These are phyloP conservation scores for Dendrobium huoshanense DNA, from an alignment of 106 monocot genomes.

Conservation along the genomic window DNA sequence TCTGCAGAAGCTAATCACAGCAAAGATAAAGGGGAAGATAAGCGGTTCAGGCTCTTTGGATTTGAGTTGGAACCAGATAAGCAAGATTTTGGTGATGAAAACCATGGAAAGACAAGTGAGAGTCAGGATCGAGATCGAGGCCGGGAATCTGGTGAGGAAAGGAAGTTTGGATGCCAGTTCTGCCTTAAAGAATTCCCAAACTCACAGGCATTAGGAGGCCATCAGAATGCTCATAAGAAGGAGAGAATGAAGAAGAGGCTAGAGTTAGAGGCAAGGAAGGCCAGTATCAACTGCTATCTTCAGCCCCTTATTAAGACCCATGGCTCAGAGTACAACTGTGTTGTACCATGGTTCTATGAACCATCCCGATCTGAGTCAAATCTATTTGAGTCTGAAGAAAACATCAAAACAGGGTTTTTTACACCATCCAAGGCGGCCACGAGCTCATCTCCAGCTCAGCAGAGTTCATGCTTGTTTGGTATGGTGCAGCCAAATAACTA, in stretches of 20 bases:
- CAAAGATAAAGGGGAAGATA: conserved; percentile 17
- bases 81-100: background rate
- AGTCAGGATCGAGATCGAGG: background rate
- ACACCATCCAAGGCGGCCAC: background rate
- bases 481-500: conserved; percentile 5
- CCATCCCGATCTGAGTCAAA: background rate
- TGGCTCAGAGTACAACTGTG: background rate
- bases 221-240: conserved; percentile 86
- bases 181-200: conserved; percentile 62
- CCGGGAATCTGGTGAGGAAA: background rate
- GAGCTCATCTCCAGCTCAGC: background rate
- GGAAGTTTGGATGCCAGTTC: conserved; percentile 54
- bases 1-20: background rate
- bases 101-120: background rate
- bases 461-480: background rate
- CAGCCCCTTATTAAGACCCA: conserved; percentile 46
- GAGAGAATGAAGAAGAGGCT: conserved; percentile 69
- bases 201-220: conserved; percentile 74
- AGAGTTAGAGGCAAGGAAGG: conserved; percentile 44
- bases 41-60: conserved; percentile 49
- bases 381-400: background rate
- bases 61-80: conserved; percentile 32
- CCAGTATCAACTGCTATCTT: conserved; percentile 26
- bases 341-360: background rate
- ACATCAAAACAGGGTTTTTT: background rate